These are phyloP conservation scores for Tricladium varicosporioides DNA, from an alignment of 2,329 filamentous ascomycete species.

Conservation along the genomic window DNA sequence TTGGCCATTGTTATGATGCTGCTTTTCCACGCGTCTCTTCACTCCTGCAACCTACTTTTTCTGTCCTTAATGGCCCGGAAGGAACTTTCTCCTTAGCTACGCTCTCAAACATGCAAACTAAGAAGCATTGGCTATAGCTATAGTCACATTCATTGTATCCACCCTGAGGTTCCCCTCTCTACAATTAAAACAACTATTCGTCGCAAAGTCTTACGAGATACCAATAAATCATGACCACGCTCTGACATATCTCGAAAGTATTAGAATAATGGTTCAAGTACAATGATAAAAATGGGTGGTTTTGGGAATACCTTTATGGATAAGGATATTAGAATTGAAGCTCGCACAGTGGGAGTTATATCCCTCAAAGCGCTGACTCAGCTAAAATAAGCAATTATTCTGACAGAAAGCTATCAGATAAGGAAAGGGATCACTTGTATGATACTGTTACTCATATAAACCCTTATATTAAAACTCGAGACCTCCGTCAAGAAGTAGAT, in stretches of 20 bases:
- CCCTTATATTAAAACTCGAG: background rate
- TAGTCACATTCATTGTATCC: background rate
- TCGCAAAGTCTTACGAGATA: background rate
- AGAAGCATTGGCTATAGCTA: background rate
- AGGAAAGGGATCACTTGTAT: background rate
- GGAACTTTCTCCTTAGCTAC: background rate
- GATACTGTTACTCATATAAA: background rate
- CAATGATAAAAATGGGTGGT: no score
- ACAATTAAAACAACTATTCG: background rate
- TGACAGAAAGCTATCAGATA: background rate
- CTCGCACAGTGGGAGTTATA: no score
- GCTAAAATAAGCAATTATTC: no score
- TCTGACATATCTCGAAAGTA: background rate
- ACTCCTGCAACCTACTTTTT: background rate
- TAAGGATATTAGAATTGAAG: no score
- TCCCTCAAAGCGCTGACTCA: no score
- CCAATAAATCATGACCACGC: background rate
- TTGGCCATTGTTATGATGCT: background rate
- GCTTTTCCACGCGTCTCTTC: background rate
- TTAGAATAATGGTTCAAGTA: no score
- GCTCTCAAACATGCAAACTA: background rate
- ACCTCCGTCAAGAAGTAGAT: background rate
- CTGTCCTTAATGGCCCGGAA: background rate
- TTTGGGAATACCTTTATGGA: no score
- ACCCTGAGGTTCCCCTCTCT: background rate